Conservation (phyloP, 352 stramenopile genomes). For the Globisporangium spiculum region DNA sequence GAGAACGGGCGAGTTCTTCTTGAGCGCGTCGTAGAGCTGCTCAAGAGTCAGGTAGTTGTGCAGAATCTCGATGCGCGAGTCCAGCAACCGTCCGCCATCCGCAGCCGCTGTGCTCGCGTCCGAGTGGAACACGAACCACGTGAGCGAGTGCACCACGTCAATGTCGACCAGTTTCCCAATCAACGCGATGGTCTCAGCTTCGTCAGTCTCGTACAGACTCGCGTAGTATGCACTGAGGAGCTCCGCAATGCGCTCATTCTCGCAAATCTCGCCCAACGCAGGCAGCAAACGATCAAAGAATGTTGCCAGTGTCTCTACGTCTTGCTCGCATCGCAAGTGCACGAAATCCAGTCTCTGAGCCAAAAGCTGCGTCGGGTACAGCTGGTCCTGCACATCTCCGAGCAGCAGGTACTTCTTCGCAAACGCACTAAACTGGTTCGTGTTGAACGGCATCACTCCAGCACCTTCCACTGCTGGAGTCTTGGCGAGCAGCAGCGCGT, state of each 20-base stretch:
- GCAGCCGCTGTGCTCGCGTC: constrained; percentile 19
- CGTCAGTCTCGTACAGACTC: constrained; percentile 23
- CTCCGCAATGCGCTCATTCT: constrained; percentile 38
- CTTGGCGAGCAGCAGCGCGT: constrained; percentile 41
- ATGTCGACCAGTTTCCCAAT: constrained; percentile 58
- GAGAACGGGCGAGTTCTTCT: constrained; percentile 16
- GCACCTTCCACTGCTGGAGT: constrained; percentile 10
- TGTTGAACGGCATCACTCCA: constrained; percentile 32
- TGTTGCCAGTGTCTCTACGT: constrained; percentile 18
- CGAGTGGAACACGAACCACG: constrained; percentile 70
- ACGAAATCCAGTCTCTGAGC: constrained; percentile 53
- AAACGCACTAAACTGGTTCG: constrained; percentile 48
- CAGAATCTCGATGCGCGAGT: constrained; percentile 32
- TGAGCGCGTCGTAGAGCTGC: constrained; percentile 41
- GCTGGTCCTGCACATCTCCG: constrained; percentile 26
- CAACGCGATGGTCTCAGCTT: constrained; percentile 28
- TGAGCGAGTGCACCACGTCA: constrained; percentile 70
- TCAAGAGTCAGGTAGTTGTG: constrained; percentile 47
- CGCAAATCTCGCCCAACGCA: constrained; percentile 54
- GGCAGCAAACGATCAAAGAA: constrained; percentile 57
- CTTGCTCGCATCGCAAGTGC: constrained; percentile 31
- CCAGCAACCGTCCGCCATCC: constrained; percentile 21
- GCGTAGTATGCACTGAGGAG: constrained; percentile 43
- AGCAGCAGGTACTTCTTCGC: constrained; percentile 51
- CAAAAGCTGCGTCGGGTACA: constrained; percentile 27